A percentile compares a stretch with the other conserved stretches of the same genome.
phyloP scores from a whole-genome alignment of 805 yeast species.

The Metschnikowia borealis region DNA sequence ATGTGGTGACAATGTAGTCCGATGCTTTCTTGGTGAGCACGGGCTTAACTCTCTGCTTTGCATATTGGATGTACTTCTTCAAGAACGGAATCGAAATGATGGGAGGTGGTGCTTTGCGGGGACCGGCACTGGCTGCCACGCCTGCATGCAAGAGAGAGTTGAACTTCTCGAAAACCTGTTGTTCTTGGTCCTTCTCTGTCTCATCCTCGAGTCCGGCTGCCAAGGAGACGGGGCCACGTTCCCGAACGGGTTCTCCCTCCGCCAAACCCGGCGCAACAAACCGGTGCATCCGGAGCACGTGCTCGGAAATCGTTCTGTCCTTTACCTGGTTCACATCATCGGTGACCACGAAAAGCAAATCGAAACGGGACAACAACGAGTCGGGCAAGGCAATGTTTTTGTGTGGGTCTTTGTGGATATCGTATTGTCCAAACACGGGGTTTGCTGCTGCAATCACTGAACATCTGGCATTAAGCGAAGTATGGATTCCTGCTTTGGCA shows the following conservation, averaged over 20 bases:
- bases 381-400: slow-evolving; percentile 96
- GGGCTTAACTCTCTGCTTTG: slow-evolving; percentile 84
- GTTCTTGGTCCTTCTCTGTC: slow-evolving; percentile 44
- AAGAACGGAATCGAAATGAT: slow-evolving; percentile 74
- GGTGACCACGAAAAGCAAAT: slow-evolving; percentile 89
- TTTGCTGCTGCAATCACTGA: slow-evolving; percentile 97
- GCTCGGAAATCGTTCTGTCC: slow-evolving; percentile 88
- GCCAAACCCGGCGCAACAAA: slow-evolving; percentile 80
- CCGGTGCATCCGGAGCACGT: slow-evolving; percentile 90
- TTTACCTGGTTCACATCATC: slow-evolving; percentile 85
- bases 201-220: slow-evolving; percentile 73
- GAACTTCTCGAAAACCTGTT: slow-evolving; percentile 78
- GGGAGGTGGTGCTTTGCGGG: slow-evolving; percentile 22
- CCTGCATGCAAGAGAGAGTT: slow-evolving; percentile 82
- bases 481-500: slow-evolving; percentile 97
- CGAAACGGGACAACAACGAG: slow-evolving; percentile 93
- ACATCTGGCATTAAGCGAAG: slow-evolving; percentile 93
- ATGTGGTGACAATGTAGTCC: slow-evolving; percentile 73
- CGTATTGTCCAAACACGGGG: slow-evolving; percentile 96
- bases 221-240: slow-evolving; percentile 61
- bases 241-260: slow-evolving; percentile 93
- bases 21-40: slow-evolving; percentile 73
- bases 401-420: slow-evolving; percentile 92
- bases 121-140: slow-evolving; percentile 32
- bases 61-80: slow-evolving; percentile 89